phyloP scores from a whole-genome alignment of 164 flowering plant genomes.

The Sedum album region DNA sequence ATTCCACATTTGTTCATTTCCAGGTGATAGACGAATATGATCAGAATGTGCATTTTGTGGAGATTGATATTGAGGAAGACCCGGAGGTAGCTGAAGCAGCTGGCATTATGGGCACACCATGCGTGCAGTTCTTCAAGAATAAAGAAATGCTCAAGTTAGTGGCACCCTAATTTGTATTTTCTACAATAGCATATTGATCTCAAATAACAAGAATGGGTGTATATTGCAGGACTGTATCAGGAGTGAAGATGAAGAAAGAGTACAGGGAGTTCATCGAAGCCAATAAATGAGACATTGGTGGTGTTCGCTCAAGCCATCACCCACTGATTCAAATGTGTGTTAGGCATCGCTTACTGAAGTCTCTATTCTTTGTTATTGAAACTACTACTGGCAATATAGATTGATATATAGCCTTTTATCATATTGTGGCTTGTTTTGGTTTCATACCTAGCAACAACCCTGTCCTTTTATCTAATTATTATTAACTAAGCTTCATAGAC shows the following conservation, averaged over 20 bases:
- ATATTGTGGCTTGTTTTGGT: no score
- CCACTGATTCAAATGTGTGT: constrained; percentile 21
- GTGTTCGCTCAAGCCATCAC: constrained; percentile 11
- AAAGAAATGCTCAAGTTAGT: constrained; percentile 83
- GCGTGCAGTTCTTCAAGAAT: constrained; percentile 93
- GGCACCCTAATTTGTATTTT: neutral
- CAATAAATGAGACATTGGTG: constrained; percentile 47
- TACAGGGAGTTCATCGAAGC: constrained; percentile 79
- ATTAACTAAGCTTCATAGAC: no score
- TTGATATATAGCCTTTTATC: no score
- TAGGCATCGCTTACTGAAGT: neutral
- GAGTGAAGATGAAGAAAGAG: constrained; percentile 98
- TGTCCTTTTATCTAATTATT: no score
- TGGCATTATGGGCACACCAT: constrained; percentile 96
- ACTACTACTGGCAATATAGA: constrained; percentile 2
- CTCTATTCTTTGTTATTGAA: neutral
- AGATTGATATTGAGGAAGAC: constrained; percentile 96
- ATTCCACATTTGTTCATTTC: constrained; percentile 1
- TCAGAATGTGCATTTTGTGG: constrained; percentile 88
- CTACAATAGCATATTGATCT: neutral
- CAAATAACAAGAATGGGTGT: neutral
- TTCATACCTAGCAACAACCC: no score
- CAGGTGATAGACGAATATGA: constrained; percentile 95
- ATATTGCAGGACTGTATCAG: constrained; percentile 73
- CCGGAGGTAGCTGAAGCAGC: constrained; percentile 98